A percentile compares a stretch with the other conserved stretches of the same genome.
Conservation (phyloP, 176 grass and related monocot species). For the Ampelocalamus luodianensis region DNA sequence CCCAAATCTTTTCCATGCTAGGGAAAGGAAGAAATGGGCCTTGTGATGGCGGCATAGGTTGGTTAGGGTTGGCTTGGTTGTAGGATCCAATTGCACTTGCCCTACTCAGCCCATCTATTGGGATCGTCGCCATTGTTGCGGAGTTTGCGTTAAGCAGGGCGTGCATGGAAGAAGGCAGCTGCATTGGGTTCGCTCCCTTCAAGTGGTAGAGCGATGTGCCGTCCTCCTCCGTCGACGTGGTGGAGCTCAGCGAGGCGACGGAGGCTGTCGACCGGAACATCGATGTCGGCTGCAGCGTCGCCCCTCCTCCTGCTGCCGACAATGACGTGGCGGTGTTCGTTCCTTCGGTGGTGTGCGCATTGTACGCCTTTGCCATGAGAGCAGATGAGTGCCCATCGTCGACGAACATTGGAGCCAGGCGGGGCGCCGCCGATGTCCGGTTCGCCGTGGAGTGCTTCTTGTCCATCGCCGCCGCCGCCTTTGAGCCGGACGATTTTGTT, state of each 20-base stretch:
- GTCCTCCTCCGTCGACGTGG: conserved; percentile 87
- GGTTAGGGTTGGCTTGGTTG: conserved; percentile 25
- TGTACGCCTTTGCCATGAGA: conserved; percentile 37
- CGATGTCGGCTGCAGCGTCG: neutral
- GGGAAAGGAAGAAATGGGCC: conserved; percentile 58
- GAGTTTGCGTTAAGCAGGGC: conserved; percentile 52
- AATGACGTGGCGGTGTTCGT: conserved; percentile 25
- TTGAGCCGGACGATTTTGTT: conserved; percentile 52
- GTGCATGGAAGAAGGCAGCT: conserved; percentile 41
- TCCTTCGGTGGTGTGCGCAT: neutral
- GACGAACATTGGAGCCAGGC: conserved; percentile 50
- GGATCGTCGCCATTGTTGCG: conserved; percentile 58
- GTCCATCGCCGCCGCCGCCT: conserved; percentile 25
- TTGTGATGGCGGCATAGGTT: conserved; percentile 44
- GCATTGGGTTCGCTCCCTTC: conserved; percentile 48
- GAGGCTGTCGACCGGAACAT: conserved; percentile 60
- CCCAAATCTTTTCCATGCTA: conserved; percentile 82
- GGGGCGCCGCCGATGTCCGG: conserved; percentile 25
- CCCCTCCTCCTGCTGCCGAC: neutral
- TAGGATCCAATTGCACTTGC: conserved; percentile 62
- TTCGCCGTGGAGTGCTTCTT: conserved; percentile 42
- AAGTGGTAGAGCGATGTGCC: conserved; percentile 53
- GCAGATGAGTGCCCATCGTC: conserved; percentile 29
- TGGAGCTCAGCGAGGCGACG: conserved; percentile 64
- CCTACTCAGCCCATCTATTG: conserved; percentile 77